phyloP scores from a whole-genome alignment of 129 eudicot species.

The Arctium minus region DNA sequence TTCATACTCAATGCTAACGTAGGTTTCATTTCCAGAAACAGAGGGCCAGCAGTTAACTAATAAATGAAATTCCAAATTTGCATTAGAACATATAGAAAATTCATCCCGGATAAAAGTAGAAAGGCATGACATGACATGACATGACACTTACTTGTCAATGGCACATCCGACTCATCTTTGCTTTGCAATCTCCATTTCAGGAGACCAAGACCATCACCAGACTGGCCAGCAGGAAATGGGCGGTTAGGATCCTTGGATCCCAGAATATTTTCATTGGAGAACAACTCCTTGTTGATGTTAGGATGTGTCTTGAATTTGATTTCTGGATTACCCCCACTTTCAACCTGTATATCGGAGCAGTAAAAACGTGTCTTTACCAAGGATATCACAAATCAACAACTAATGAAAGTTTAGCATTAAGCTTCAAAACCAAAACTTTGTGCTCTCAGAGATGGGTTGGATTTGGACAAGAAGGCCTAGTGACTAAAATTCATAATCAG shows the following conservation, averaged over 20 bases:
- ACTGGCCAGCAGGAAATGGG: conserved; percentile 75
- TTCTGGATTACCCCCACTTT: conserved; percentile 75
- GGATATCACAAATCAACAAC: not conserved
- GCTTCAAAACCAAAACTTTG: not conserved
- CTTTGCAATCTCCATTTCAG: conserved; percentile 95
- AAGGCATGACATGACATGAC: not conserved
- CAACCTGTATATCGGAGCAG: conserved; percentile 50
- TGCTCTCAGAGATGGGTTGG: not conserved
- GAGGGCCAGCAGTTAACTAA: conserved; percentile 98
- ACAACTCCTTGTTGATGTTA: conserved; percentile 87
- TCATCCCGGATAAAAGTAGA: not conserved
- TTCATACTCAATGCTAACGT: conserved; percentile 81
- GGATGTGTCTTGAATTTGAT: conserved; percentile 89
- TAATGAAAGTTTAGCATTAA: not conserved
- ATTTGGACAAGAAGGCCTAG: not conserved
- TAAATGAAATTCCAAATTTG: not conserved
- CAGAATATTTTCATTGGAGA: conserved; percentile 66
- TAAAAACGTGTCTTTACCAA: conserved; percentile 5
- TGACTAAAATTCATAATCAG: not conserved
- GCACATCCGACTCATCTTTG: conserved; percentile 69
- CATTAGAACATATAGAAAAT: conserved; percentile 3
- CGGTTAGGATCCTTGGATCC: conserved; percentile 91
- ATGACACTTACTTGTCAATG: conserved; percentile 59
- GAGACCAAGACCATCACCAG: conserved; percentile 86
- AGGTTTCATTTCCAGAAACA: conserved; percentile 88